Conservation (phyloP, 805 yeast genomes). For the Pichia insulana region DNA sequence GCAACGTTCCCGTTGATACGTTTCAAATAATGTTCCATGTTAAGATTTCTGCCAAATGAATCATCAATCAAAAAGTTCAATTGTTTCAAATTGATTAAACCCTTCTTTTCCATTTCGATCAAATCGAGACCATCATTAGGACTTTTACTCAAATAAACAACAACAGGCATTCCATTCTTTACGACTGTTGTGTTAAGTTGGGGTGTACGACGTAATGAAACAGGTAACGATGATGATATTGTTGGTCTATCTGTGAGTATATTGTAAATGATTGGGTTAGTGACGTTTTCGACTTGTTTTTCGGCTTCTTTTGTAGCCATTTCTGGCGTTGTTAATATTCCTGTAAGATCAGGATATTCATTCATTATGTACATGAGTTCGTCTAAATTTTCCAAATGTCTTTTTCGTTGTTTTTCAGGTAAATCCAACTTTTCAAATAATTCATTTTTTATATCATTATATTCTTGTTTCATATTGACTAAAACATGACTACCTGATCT, state of each 20-base stretch:
- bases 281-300: constrained; percentile 56
- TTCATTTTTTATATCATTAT: constrained; percentile 15
- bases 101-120: constrained; percentile 29
- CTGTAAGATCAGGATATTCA: constrained; percentile 49
- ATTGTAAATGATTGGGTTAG: constrained; percentile 86
- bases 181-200: constrained; percentile 68
- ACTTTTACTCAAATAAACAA: constrained; percentile 28
- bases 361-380: constrained; percentile 52
- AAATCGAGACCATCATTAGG: constrained; percentile 33
- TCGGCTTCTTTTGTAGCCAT: constrained; percentile 50
- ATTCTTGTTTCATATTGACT: constrained; percentile 79
- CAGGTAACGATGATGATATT: constrained; percentile 84
- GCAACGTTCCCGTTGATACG: constrained; percentile 64
- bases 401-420: constrained; percentile 34
- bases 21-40: constrained; percentile 53
- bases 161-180: constrained; percentile 63
- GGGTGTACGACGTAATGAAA: constrained; percentile 47
- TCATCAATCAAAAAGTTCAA: constrained; percentile 60
- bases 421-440: constrained; percentile 39
- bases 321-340: constrained; percentile 75
- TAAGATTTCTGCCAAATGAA: constrained; percentile 67
- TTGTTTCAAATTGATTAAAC: constrained; percentile 43
- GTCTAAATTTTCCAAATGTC: constrained; percentile 59
- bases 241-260: constrained; percentile 86
- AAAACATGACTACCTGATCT: constrained; percentile 81